Evolutionary conservation across 1,284 basidiomycete genomes (phyloP).

Genomic region (Cutaneotrichosporon arboriforme): DNA sequence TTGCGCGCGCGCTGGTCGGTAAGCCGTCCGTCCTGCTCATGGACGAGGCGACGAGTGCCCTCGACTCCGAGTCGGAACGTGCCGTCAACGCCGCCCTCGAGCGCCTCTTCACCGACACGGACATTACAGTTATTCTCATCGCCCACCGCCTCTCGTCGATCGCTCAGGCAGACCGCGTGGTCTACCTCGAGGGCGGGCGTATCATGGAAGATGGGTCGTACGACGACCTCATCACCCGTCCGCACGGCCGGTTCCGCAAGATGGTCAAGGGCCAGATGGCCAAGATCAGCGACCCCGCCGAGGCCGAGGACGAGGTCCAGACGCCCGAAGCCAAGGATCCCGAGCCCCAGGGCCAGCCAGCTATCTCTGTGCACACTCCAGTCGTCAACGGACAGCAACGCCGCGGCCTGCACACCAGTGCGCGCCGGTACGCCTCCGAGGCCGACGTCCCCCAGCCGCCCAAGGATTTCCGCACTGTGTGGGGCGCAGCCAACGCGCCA

Average conservation of each 20-base stretch:
- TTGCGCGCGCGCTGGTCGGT: constrained; percentile 51
- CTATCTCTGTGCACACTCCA: constrained; percentile 12
- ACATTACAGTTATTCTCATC: constrained; percentile 53
- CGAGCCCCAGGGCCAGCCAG: background rate
- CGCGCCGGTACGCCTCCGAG: constrained; percentile 14
- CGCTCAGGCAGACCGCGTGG: constrained; percentile 50
- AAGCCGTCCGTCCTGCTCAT: constrained; percentile 50
- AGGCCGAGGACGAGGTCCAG: background rate
- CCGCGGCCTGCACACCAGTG: constrained; percentile 15
- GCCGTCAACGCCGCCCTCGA: constrained; percentile 49
- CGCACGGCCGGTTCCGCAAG: constrained; percentile 42
- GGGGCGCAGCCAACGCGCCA: constrained; percentile 28
- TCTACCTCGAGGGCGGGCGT: constrained; percentile 50
- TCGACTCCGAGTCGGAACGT: constrained; percentile 43
- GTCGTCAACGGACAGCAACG: constrained; percentile 10
- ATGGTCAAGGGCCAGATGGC: constrained; percentile 46
- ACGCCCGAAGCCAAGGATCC: background rate
- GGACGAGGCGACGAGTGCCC: constrained; percentile 45
- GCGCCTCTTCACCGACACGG: constrained; percentile 47
- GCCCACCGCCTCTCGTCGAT: constrained; percentile 53
- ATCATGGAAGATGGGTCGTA: constrained; percentile 51
- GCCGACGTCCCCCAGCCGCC: constrained; percentile 31
- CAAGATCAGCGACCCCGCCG: constrained; percentile 34
- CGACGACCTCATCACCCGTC: constrained; percentile 44
- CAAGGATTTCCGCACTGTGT: constrained; percentile 31